phyloP scores from a whole-genome alignment of 2,329 filamentous ascomycete species.

The Penicillium sp. region DNA sequence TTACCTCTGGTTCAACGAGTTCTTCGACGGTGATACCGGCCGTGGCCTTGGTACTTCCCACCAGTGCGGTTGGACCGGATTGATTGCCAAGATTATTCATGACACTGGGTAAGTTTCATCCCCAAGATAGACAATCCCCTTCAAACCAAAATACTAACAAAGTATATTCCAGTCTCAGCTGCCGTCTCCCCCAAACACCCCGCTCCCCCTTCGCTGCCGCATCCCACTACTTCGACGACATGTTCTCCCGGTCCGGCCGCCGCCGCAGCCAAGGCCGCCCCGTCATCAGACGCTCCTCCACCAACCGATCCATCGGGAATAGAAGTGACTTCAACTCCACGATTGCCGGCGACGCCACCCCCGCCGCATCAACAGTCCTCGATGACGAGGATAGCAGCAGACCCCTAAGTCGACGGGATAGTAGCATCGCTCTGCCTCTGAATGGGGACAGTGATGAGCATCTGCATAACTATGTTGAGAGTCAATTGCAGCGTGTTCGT shows the following conservation, averaged over 20 bases:
- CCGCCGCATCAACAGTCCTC: constrained; percentile 39
- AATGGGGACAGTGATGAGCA: constrained; percentile 67
- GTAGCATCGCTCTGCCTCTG: constrained; percentile 12
- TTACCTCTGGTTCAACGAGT: constrained; percentile 94
- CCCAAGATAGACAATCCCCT: not conserved
- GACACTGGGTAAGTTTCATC: constrained; percentile 81
- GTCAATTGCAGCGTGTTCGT: constrained; percentile 77
- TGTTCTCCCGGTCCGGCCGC: constrained; percentile 66
- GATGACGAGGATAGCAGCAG: constrained; percentile 44
- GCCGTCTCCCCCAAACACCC: constrained; percentile 90
- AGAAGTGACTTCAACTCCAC: constrained; percentile 76
- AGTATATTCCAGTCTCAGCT: constrained; percentile 69
- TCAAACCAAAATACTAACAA: not conserved
- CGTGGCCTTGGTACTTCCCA: constrained; percentile 90
- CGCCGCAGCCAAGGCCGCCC: constrained; percentile 54
- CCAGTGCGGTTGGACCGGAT: constrained; percentile 94
- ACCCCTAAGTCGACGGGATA: constrained; percentile 50
- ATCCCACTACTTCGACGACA: constrained; percentile 94
- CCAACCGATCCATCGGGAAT: constrained; percentile 79
- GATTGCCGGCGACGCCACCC: constrained; percentile 38
- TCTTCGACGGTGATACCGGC: constrained; percentile 91
- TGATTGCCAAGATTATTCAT: constrained; percentile 96
- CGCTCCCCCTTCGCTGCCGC: constrained; percentile 83
- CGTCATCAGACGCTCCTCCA: constrained; percentile 76
- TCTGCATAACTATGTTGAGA: constrained; percentile 79